phyloP scores from a whole-genome alignment of 2,329 filamentous ascomycete species.

The Grosmannia serpens region DNA sequence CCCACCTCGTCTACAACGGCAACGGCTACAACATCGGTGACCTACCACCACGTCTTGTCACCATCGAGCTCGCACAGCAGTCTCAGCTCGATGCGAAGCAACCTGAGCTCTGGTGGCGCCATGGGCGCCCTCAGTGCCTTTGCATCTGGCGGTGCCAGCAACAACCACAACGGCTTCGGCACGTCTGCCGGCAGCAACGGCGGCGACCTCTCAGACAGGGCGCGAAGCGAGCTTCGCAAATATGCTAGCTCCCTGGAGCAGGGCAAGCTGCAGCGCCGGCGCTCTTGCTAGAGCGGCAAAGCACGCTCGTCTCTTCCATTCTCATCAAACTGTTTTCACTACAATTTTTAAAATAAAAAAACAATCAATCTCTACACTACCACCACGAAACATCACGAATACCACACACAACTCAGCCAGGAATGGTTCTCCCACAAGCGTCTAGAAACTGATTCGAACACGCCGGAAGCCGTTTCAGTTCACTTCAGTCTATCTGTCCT shows the following conservation, averaged over 20 bases:
- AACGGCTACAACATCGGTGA: constrained; percentile 10
- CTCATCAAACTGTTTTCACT: background rate
- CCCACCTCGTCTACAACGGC: constrained; percentile 7
- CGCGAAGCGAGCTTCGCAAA: constrained; percentile 66
- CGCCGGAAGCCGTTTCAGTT: background rate
- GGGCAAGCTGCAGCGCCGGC: constrained; percentile 48
- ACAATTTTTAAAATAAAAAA: background rate
- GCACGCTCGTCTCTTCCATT: background rate
- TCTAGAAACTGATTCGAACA: background rate
- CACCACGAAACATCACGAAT: background rate
- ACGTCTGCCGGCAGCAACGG: constrained; percentile 37
- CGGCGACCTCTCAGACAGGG: constrained; percentile 58
- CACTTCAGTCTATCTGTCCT: background rate
- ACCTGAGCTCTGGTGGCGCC: constrained; percentile 18
- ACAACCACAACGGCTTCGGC: constrained; percentile 4
- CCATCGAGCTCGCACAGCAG: constrained; percentile 77
- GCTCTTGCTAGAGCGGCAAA: constrained; percentile 34
- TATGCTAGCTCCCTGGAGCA: constrained; percentile 88
- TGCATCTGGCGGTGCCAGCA: constrained; percentile 2
- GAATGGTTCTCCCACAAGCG: background rate
- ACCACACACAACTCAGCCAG: background rate
- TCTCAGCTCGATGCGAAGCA: constrained; percentile 66
- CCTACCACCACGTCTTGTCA: constrained; percentile 37
- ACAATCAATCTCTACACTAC: background rate
- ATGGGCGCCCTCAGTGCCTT: constrained; percentile 9